Conservation (phyloP, 176 grass and related monocot species). For the Avena sativa region DNA sequence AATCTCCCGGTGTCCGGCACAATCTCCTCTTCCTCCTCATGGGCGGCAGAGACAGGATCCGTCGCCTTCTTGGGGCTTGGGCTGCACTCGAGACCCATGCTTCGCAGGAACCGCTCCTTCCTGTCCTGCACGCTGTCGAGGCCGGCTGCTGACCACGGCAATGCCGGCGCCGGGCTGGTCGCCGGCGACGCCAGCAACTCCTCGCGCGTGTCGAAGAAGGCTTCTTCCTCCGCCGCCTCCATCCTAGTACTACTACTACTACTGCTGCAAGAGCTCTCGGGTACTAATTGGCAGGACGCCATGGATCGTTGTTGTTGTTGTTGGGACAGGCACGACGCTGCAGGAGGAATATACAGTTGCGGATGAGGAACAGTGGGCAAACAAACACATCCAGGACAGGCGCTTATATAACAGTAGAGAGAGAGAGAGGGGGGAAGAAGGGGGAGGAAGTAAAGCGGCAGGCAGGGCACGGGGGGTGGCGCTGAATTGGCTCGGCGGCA, state of each 20-base stretch:
- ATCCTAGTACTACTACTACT: not conserved
- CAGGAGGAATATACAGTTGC: constrained; percentile 27
- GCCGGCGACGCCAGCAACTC: constrained; percentile 42
- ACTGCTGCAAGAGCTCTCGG: not conserved
- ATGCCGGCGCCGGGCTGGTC: constrained; percentile 45
- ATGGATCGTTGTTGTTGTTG: constrained; percentile 40
- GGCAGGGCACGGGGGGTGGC: not conserved
- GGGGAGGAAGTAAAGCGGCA: not conserved
- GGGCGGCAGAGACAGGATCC: not conserved
- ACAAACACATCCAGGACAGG: constrained; percentile 37
- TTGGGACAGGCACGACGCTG: constrained; percentile 28
- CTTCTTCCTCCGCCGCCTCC: constrained; percentile 50
- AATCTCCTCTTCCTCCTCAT: not conserved
- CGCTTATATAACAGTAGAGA: constrained; percentile 62
- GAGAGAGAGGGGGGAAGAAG: too few species aligned
- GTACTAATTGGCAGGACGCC: constrained; percentile 38
- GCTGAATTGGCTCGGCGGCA: constrained; percentile 50
- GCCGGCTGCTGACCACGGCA: constrained; percentile 47
- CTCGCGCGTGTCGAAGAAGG: constrained; percentile 55
- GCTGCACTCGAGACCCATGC: constrained; percentile 56
- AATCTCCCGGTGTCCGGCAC: constrained; percentile 40
- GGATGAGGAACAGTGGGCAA: constrained; percentile 20
- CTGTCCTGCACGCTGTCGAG: constrained; percentile 51
- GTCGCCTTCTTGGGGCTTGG: constrained; percentile 25
- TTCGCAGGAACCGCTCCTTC: constrained; percentile 64